Base-by-base conservation (phyloP, 805 yeast genomes). In the Suhomyces sp. region DNA sequence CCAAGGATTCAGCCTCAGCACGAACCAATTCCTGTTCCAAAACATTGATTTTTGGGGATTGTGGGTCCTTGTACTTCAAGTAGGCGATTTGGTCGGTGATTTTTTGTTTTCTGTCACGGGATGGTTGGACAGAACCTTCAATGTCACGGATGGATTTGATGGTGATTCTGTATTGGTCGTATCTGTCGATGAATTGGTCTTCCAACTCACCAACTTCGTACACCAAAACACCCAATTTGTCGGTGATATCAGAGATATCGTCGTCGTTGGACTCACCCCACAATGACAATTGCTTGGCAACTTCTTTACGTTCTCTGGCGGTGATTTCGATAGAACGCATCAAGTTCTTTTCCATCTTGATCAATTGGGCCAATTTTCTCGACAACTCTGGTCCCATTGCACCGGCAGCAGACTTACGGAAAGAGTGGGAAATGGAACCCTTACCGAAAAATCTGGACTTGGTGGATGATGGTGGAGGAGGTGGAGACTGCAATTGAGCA, bases 181-280 rank as follows among this genome's bases (percentile, higher is more conserved):
- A 94, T 79, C 90, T 90, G 81, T 94, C 99, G 68, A 93, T 90
- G 82, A 89, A 92, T 73, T 90, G 96, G 76, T 94, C 98, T 80
- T 93, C 98, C 67, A 94, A 84, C 81, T 93, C 98, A 75, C 97
- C 97, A 68, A 94, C 83, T 80, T 93, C 98, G 77, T 86, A 93
- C 66, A 94, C 84, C 60, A 93, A 80, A 51, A 93, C 97, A 69
- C 98, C 98, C 71, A 93, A 83, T 77, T 94, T 92, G 77, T 93
- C 99, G 61, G 98, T 93, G 58, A 93, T 91, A 73, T 93, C 98
- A 56, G 94, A 85, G 51, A 93, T 96, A 66, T 93, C 99, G 66
- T 93, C 98, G 70, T 93, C 98, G 69, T 92, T 91, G 68, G 87
- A 96, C 72, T 89, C 97, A 77, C 99, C 99, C 99, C 99, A 93